Evolutionary conservation across 805 yeast species (phyloP), one percentile per base, ranked within the genome.

Genomic region (Barnettozyma botsteinii): DNA sequence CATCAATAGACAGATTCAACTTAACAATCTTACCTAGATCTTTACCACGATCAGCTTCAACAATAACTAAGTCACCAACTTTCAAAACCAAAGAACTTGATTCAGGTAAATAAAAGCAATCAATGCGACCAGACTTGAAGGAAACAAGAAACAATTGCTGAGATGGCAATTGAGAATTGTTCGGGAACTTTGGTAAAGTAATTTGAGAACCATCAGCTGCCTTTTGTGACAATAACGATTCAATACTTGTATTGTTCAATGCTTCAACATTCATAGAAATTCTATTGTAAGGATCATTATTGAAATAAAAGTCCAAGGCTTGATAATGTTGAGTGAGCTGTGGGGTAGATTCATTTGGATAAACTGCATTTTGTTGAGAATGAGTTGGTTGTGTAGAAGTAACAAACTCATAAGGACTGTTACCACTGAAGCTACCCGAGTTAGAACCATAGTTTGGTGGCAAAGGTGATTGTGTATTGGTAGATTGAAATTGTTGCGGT

Each of bases 11-110:
- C 21, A 83, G 73, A 33, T 72, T 63, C 5, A 89, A 82, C 48
- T 79, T 81, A 29, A 82, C 65, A 40, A 85, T 75, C 74, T 80
- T 74, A n/a, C 81, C 93, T 49, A 85, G 62, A 59, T 85, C 94
- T 51, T 79, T 79, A 21, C 94, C 94, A 46, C 93, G 69, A 56
- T 85, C 94, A 37, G 93, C 94, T 59, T 85, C 93, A 38, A 84
- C 83, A 23, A 84, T 75, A 8, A 84, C 85, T 55, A 85, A 64
- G 58, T 85, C 93, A 43, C 75, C 72, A 38, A 73, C 66, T 50
- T 70, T 72, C 47, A 83, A 65, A 27, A 59, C 60, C 40, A 54
- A 32, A 1, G 45, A 22, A 11, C 51, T 46, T 15, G 43, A 40
- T 12, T 49, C 55, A 20, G 86, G 78, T 17, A 80, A 61, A 54